Evolutionary conservation across 192 early-diverging fungal genomes (phyloP), one percentile per base, ranked within the genome.

Genomic region (Podila epicladia): DNA sequence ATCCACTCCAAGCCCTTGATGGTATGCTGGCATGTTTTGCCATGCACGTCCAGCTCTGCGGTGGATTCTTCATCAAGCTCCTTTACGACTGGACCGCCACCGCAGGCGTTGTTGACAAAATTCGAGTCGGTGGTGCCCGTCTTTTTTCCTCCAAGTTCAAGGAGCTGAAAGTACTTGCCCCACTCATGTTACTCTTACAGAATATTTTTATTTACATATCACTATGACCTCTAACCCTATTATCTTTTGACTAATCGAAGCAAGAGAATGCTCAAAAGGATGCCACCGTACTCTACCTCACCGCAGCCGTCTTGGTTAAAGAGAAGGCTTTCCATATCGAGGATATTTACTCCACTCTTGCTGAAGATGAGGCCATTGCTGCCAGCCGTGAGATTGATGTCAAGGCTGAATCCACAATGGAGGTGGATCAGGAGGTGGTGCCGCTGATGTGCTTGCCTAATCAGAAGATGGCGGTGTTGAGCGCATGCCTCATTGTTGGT

Each of bases 1-100:
- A 96, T 62, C 94, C 94, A 0, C 94, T 92, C 82, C 89, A 94
- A n/a, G 93, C 94, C 0, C 67, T 95, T 55, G 94, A 94, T 70
- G 69, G 95, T 28, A 72, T 93, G 5, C 74, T 95, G 55, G 94
- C 95, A 62, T 72, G 90, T 2, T 95, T 95, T 77, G 85, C 90
- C 35, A 88, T 86, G 2, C 90, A 94, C 50, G 82, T 94, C 22
- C 68, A 73, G 19, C 77, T 86, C 26, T 85, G 93, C 13, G 88
- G 91, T 67, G 84, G 86, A 20, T 94, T 95, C 78, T 96, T 94
- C 66, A 71, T 96, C 19, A 73, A 85, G 22, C 82, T 96, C 24
- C 67, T 96, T 26, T 74, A 85, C n/a, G 49, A 75, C 31, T 90
- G 88, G 89, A 67, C 64, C 20, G 51, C 71, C 17, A 7, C 35